Base-by-base conservation (phyloP, 352 stramenopile species). In the Pythium apleroticum region DNA sequence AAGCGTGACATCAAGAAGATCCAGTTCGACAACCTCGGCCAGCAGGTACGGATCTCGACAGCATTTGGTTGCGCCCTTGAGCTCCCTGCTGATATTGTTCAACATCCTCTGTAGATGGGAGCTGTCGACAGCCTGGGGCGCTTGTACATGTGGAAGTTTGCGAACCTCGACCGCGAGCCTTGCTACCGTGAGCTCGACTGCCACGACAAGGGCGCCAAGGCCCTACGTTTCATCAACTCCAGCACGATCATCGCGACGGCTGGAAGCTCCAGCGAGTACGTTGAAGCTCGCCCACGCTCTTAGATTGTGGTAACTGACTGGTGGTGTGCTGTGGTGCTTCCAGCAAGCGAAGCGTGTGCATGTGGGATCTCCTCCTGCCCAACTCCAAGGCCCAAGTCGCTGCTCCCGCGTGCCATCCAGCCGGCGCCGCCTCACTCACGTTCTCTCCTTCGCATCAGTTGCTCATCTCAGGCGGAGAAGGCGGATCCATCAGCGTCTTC, bases 111-210 rank as follows among this genome's bases (percentile, higher is more conserved):
- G 17, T 58, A 96, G 86, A 85, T 96, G 75, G 86, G 84, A 17
- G 84, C 81, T 30, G 86, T 93, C 8, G 84, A 95, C 72, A 86
- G 71, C 2, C 53, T 80, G 12, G 88, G 88, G 0, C 76, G 78
- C 8, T 71, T 96, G 52, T 88, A 81, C 52, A 66, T 94, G 66
- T 96, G 88, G 88, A 93, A 95, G 56, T 94, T 94, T 64, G 71
- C 73, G 14, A 89, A 84, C 28, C 57, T 91, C 43, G 85, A 92
- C 56, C 82, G 78, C 33, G 72, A 73, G 31, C 65, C 74, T 7
- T 93, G 80, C 56, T 94, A 96, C 57, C 76, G 80, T 4, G 70
- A 88, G 43, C 72, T 94, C 19, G 75, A 87, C 75, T 95, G 86
- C 53, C 88, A 96, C 68, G 87, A 95, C 65, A 94, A 94, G 63